phyloP scores from a whole-genome alignment of 2,329 filamentous ascomycete species.

The Fusarium torreyae region DNA sequence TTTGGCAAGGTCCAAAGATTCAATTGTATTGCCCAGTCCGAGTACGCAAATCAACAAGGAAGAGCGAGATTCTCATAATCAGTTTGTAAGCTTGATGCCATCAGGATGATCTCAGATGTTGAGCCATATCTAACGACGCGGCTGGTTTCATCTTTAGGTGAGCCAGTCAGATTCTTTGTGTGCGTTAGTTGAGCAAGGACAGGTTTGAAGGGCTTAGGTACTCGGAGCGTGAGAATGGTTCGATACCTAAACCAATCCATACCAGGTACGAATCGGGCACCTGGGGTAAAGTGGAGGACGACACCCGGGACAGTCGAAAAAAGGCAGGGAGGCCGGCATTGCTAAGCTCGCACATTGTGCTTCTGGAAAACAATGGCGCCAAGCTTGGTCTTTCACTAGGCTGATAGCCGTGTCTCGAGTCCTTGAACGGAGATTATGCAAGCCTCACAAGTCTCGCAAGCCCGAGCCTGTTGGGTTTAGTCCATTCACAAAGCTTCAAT shows the following conservation, averaged over 20 bases:
- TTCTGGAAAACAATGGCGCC: slow-evolving; percentile 44
- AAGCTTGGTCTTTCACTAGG: slow-evolving; percentile 23
- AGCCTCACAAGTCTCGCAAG: slow-evolving; percentile 24
- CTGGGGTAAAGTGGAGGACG: slow-evolving; percentile 50
- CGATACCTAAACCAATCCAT: slow-evolving; percentile 40
- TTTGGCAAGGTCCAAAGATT: slow-evolving; percentile 18
- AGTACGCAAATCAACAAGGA: slow-evolving; percentile 10
- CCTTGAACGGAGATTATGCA: slow-evolving; percentile 10
- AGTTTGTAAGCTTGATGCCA: slow-evolving; percentile 14
- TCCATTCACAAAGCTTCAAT: slow-evolving; percentile 24
- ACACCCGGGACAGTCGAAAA: slow-evolving; percentile 33
- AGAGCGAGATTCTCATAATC: slow-evolving; percentile 28
- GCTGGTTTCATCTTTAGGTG: slow-evolving; percentile 51
- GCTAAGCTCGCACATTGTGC: slow-evolving; percentile 37
- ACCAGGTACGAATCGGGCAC: slow-evolving; percentile 43
- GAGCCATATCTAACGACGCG: slow-evolving; percentile 37
- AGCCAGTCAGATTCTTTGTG: slow-evolving; percentile 38
- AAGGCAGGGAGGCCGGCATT: slow-evolving; percentile 41
- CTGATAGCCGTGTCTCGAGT: slow-evolving; percentile 14
- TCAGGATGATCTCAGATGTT: slow-evolving; percentile 36
- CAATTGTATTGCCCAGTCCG: slow-evolving; percentile 18
- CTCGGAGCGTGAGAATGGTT: slow-evolving; percentile 44
- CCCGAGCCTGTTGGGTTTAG: slow-evolving; percentile 29
- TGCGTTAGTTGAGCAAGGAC: slow-evolving; percentile 29
- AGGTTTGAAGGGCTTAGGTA: slow-evolving; percentile 23